Evolutionary conservation across 768 basidiomycete species (phyloP), one percentile per base, ranked within the genome.

Genomic region (Clathrus columnatus): DNA sequence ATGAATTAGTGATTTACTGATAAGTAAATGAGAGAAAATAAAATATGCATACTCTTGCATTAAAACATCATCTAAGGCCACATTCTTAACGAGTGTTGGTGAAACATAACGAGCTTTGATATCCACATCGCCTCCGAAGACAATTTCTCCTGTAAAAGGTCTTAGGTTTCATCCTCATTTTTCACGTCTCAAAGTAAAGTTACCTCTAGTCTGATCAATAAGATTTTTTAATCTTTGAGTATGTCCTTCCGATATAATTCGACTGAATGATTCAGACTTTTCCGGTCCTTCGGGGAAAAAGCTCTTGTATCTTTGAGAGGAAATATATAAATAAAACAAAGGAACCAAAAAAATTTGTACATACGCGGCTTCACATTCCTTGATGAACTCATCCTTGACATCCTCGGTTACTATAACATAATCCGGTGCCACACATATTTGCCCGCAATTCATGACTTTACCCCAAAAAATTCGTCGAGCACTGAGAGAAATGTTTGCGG

Each of bases 371-470:
- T 59, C 30, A 64, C 51, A 49, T 24, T 48, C 63, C 51, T 56
- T 53, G 21, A 64, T 42, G 36, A 65, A 54, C 6, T 26, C 57
- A 14, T 61, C 60, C 43, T 61, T 60, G 16, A 45, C n/a, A 17
- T 45, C 48, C 14, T 59, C 27, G 16, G 58, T 53, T 43, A 62
- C 43, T 8, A 65, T 60, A 14, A 64, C 50, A 53, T 63, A 64
- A 45, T 65, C 64, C 7, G 64, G 64, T 2, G 63, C 61, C 26
- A 63, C 43, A 36, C 61, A 65, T 4, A 62, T 61, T 60, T 64
- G 74, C 2, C 91, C 91, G 0, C 79, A 81, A 61, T 93, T 93
- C 18, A 72, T 67, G 48, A 72, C 68, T 62, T 89, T 89, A 11
- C 65, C 67, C 59, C 62, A 68, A 7, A 65, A 32, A 24, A 68